Evolutionary conservation across 75 land plant genomes (phyloP), one percentile per base, ranked within the genome.

Genomic region (Pseudotsuga menziesii): DNA sequence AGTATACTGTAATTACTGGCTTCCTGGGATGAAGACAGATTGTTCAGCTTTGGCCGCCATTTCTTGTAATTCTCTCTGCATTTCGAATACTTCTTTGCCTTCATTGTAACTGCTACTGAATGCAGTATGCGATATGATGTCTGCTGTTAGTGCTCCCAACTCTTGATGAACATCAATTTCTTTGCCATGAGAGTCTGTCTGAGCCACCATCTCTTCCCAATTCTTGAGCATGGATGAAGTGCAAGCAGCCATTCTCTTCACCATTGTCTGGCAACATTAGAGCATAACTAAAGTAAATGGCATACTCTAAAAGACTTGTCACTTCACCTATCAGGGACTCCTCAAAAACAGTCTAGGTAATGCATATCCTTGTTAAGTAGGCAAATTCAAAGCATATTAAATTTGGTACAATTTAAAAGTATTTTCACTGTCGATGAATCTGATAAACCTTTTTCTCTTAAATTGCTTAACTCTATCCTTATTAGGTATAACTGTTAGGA

Each of bases 91-190:
- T 56, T 76, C 76, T 36, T 78, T 83, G 4, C 89, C 89, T 64
- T 86, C 78, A 11, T 44, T 58, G 71, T 67, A 89, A 75, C 84
- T 87, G 64, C 82, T 86, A 72, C 91, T 89, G 76, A 89, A 86
- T 1, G 82, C 82, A 20, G 80, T 84, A 23, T 84, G 85, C 5
- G 89, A 70, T 36, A 89, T 87, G 64, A 89, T 77, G 61, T 87
- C 84, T 16, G 80, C 91, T 5, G 84, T 82, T 26, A 89, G 61
- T 55, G 60, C 67, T 56, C 58, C 56, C 27, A 89, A 83, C 62
- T 83, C 73, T 2, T 32, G 19, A 32, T 60, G 41, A 8, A 83
- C 58, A 14, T 89, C 84, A 23, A 86, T 75, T 72, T 66, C 88
- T 41, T 59, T 80, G 32, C 36, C 36, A 63, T 32, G 1, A 13